phyloP scores from a whole-genome alignment of 345 rosid species.

The Rubroshorea leprosula region DNA sequence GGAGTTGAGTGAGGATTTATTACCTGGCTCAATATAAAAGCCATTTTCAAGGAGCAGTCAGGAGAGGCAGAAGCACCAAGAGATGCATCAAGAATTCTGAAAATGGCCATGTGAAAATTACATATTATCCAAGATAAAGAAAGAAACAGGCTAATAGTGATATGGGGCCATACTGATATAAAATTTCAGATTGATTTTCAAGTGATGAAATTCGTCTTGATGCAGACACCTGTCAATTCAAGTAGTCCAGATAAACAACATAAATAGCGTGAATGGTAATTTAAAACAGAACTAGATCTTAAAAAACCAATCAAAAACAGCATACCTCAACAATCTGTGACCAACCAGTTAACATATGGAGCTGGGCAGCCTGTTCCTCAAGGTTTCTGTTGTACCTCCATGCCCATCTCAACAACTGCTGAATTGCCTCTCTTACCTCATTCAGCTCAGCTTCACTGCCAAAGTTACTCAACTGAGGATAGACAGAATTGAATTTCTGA shows the following conservation, averaged over 20 bases:
- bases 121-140: constrained; percentile 14
- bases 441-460: constrained; percentile 68
- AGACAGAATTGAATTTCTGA: constrained; percentile 63
- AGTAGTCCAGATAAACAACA: constrained; percentile 9
- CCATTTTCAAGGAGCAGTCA: constrained; percentile 92
- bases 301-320: constrained; percentile 10
- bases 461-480: constrained; percentile 55
- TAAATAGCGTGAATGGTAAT: not conserved
- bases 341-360: constrained; percentile 97
- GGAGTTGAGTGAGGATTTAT: not conserved
- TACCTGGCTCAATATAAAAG: constrained; percentile 77
- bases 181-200: constrained; percentile 69
- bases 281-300: not conserved
- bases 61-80: constrained; percentile 90
- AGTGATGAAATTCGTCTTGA: constrained; percentile 69
- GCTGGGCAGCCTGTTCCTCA: constrained; percentile 97
- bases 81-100: constrained; percentile 89
- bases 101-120: constrained; percentile 24
- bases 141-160: constrained; percentile 9
- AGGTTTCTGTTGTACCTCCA: constrained; percentile 93
- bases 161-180: constrained; percentile 60
- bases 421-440: constrained; percentile 74
- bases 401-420: constrained; percentile 86
- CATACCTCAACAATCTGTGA: constrained; percentile 86
- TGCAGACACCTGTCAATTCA: constrained; percentile 53